These are phyloP conservation scores for Coleophoma crateriformis DNA, from an alignment of 2,329 filamentous ascomycete genomes.

Conservation along the genomic window DNA sequence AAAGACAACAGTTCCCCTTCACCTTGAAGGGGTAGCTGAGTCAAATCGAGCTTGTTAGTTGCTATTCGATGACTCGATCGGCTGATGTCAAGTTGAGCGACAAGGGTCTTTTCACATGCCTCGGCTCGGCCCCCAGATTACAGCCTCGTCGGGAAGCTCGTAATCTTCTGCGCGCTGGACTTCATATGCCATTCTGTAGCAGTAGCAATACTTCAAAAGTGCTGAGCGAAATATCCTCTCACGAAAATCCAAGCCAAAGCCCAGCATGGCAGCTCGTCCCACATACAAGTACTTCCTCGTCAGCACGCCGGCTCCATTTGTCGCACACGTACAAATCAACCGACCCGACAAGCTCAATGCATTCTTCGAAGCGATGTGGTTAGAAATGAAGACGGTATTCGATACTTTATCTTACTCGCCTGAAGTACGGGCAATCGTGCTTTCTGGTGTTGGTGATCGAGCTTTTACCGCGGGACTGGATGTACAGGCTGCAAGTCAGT, in stretches of 20 bases:
- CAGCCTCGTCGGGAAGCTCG: no score
- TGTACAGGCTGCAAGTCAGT: constrained; percentile 62
- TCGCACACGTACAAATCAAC: constrained; percentile 92
- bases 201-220: no score
- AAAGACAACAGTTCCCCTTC: no score
- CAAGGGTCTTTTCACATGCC: neutral
- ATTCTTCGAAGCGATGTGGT: constrained; percentile 81
- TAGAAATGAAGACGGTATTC: constrained; percentile 72
- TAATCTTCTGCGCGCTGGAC: no score
- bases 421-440: constrained; percentile 68
- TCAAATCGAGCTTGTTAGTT: no score
- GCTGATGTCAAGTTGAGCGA: no score
- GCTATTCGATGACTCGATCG: no score
- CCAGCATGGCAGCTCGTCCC: no score
- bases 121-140: neutral
- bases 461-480: constrained; percentile 87
- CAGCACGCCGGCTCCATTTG: constrained; percentile 63
- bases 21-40: no score
- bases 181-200: no score
- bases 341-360: constrained; percentile 82
- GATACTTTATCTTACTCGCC: constrained; percentile 64
- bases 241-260: no score
- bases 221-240: no score
- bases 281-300: constrained; percentile 43
- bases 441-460: constrained; percentile 75